Evolutionary conservation across 441 rosid species (phyloP), one percentile per base, ranked within the genome.

Genomic region (Adansonia gregorii): DNA sequence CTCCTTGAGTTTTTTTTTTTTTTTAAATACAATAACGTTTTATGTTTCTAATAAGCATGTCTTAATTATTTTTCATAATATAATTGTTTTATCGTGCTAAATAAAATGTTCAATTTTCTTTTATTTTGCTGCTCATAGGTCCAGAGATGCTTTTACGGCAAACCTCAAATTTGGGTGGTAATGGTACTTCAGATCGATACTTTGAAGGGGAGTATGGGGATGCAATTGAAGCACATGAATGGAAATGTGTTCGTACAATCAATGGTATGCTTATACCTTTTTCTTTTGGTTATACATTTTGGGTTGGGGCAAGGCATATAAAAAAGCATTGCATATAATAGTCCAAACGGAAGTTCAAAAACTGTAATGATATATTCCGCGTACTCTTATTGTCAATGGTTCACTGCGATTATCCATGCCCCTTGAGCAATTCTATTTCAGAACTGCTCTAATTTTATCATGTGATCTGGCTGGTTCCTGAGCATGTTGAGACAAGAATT

Each of bases 181-280:
- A 78, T 75, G 80, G 43, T 64, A 74, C 82, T 60, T 67, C 79
- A n/a, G 93, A 88, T 80, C 83, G 86, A 48, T 85, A 87, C 82
- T 88, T 84, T 73, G 97, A 85, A 48, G 89, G 92, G 82, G 93
- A 92, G 71, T 76, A 27, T 12, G 98, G 98, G 80, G 99, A 97
- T 93, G 98, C 94, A 75, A 68, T 94, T 76, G 98, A 97, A 79
- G 93, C 97, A 75, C 91, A 97, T 79, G 82, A 90, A 76, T 97
- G 99, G 99, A 92, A 90, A 90, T 97, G 98, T 86, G 92, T 94
- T 73, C 90, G 93, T 78, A 94, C 95, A 9, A 66, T 91, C 72
- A 89, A 94, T 84, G 98, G 98, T 94, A 84, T 17, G 35, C 79
- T 12, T 35, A 67, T 45, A 52, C 71, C 52, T 27, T 65, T 41